Evolutionary conservation across 306 rosid genomes (phyloP).

Genomic region (Vigna mungo): DNA sequence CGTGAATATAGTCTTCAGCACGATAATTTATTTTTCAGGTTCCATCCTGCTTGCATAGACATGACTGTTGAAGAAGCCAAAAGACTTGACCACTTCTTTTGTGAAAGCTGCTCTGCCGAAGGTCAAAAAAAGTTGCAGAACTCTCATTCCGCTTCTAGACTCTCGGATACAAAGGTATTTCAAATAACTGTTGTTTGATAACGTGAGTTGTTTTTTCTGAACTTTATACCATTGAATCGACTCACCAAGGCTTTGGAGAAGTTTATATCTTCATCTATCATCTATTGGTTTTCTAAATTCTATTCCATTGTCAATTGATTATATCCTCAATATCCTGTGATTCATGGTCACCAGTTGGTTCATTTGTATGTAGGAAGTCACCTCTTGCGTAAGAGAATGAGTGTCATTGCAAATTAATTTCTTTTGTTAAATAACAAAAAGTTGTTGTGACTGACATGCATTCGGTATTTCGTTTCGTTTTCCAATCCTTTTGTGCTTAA

Average conservation of each 20-base stretch:
- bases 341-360: slow-evolving; percentile 13
- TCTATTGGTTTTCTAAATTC: slow-evolving; percentile 27
- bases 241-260: slow-evolving; percentile 29
- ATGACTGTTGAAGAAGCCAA: slow-evolving; percentile 94
- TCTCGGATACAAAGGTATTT: slow-evolving; percentile 82
- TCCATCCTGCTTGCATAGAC: slow-evolving; percentile 99
- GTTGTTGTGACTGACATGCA: slow-evolving; percentile 22
- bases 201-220: slow-evolving; percentile 24
- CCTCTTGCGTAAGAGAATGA: slow-evolving; percentile 25
- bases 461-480: slow-evolving; percentile 1
- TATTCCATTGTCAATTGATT: slow-evolving; percentile 26
- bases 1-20: slow-evolving; percentile 51
- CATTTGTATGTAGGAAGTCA: neutral
- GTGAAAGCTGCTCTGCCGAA: slow-evolving; percentile 91
- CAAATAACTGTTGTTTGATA: slow-evolving; percentile 15
- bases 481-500: slow-evolving; percentile 6
- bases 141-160: slow-evolving; percentile 72
- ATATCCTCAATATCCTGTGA: slow-evolving; percentile 1
- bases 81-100: slow-evolving; percentile 89
- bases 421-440: slow-evolving; percentile 2
- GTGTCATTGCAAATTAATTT: slow-evolving; percentile 20
- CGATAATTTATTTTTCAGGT: slow-evolving; percentile 79
- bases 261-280: slow-evolving; percentile 27
- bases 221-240: slow-evolving; percentile 34
- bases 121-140: slow-evolving; percentile 89